Conservation (phyloP, 768 basidiomycete genomes). For the Hebeloma cylindrosporum region DNA sequence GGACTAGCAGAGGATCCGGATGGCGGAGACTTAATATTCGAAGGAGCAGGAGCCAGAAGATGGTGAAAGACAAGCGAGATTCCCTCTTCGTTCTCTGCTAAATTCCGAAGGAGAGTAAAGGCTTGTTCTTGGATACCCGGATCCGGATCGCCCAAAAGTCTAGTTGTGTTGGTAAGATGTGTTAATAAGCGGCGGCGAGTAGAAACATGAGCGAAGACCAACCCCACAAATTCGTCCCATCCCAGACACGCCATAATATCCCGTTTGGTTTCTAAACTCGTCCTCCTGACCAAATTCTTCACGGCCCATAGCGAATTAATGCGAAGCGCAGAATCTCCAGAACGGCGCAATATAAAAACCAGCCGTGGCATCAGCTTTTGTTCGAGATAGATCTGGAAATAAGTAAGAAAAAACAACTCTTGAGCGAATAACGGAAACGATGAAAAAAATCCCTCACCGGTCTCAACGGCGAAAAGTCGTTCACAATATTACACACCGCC, state of each 20-base stretch:
- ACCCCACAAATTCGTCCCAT: constrained; percentile 64
- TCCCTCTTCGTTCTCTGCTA: constrained; percentile 66
- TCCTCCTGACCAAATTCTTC: constrained; percentile 78
- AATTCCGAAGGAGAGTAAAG: constrained; percentile 62
- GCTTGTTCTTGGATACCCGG: constrained; percentile 68
- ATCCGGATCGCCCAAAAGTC: constrained; percentile 56
- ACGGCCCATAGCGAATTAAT: constrained; percentile 83
- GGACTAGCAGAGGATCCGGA: too few relatives aligned
- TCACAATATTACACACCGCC: constrained; percentile 83
- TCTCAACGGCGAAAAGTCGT: constrained; percentile 81
- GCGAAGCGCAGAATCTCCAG: constrained; percentile 54
- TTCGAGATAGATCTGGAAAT: constrained; percentile 57
- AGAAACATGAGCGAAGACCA: constrained; percentile 20
- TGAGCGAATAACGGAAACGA: too few relatives aligned
- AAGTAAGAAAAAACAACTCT: too few relatives aligned
- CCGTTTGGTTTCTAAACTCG: constrained; percentile 56
- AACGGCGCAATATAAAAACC: constrained; percentile 51
- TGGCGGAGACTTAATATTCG: constrained; percentile 43
- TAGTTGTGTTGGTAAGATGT: constrained; percentile 24
- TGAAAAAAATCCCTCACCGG: constrained; percentile 37
- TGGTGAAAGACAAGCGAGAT: constrained; percentile 58
- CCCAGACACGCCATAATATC: constrained; percentile 67
- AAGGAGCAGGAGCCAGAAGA: constrained; percentile 46
- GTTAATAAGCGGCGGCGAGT: neutral
- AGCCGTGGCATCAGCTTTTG: constrained; percentile 68